These are phyloP conservation scores for Bauhinia variegata DNA, from an alignment of 306 rosid genomes.

Conservation along the genomic window DNA sequence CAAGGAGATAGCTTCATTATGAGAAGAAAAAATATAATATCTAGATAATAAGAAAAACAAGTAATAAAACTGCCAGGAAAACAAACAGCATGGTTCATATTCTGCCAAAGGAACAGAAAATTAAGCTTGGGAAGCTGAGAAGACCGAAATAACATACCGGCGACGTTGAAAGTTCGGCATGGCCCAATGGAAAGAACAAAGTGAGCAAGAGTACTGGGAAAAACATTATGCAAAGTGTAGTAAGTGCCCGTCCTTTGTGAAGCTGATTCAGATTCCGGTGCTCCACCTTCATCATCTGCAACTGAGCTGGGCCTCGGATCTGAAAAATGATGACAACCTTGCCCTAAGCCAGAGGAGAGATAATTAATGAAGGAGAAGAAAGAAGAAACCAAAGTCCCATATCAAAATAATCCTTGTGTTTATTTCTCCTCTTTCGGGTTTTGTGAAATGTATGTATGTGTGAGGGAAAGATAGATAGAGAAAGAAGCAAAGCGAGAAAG, in stretches of 20 bases:
- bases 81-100: slow-evolving; percentile 13
- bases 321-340: not conserved
- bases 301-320: slow-evolving; percentile 47
- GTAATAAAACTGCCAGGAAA: not conserved
- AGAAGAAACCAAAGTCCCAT: slow-evolving; percentile 21
- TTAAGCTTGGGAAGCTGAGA: not conserved
- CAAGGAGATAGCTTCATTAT: not conserved
- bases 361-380: slow-evolving; percentile 25
- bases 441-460: slow-evolving; percentile 25
- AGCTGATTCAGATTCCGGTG: slow-evolving; percentile 36
- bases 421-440: slow-evolving; percentile 19
- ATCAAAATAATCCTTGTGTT: not conserved
- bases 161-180: slow-evolving; percentile 63
- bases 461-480: not conserved
- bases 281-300: slow-evolving; percentile 46
- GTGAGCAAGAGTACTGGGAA: slow-evolving; percentile 47
- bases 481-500: not conserved
- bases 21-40: not conserved
- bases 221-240: slow-evolving; percentile 51
- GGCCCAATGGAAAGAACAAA: slow-evolving; percentile 49
- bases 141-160: slow-evolving; percentile 48
- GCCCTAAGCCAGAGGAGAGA: slow-evolving; percentile 1
- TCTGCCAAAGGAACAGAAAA: slow-evolving; percentile 15
- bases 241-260: slow-evolving; percentile 44
- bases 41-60: not conserved